Conservation (phyloP, 371 early-diverging fungal species). For the Haplosporangium sp. region DNA sequence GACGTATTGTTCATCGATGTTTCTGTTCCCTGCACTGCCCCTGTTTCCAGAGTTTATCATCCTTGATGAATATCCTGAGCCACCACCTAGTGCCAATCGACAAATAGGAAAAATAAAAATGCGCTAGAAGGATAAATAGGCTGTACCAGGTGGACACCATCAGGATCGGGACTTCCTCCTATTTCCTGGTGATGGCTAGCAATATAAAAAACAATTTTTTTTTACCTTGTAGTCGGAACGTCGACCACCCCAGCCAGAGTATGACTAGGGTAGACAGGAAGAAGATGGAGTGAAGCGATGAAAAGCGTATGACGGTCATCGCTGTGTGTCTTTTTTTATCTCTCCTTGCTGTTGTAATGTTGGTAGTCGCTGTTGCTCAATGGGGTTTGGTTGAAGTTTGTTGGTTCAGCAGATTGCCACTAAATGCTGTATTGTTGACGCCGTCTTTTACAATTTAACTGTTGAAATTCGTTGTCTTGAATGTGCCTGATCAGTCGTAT, state of each 20-base stretch:
- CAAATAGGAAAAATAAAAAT: neutral
- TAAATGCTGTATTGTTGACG: no score
- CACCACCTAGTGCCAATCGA: neutral
- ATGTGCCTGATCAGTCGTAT: no score
- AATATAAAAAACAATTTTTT: no score
- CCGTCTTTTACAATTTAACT: no score
- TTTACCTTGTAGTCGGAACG: conserved; percentile 37
- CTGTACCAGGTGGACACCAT: neutral
- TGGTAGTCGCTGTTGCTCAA: no score
- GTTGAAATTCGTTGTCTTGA: no score
- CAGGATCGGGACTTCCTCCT: no score
- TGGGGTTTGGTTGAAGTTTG: no score
- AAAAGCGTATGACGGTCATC: conserved; percentile 32
- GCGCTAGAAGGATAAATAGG: neutral
- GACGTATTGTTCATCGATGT: conserved; percentile 23
- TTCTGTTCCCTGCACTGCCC: neutral
- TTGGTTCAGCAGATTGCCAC: no score
- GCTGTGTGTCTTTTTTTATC: neutral
- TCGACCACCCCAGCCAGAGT: conserved; percentile 38
- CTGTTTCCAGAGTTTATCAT: neutral
- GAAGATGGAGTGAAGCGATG: conserved; percentile 42
- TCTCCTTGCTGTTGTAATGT: no score
- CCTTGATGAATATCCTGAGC: conserved; percentile 12
- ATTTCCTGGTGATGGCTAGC: no score
- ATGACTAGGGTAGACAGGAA: conserved; percentile 33